These are phyloP conservation scores for Barbatosphaeria neglecta DNA, from an alignment of 495 filamentous ascomycete genomes.

Conservation along the genomic window DNA sequence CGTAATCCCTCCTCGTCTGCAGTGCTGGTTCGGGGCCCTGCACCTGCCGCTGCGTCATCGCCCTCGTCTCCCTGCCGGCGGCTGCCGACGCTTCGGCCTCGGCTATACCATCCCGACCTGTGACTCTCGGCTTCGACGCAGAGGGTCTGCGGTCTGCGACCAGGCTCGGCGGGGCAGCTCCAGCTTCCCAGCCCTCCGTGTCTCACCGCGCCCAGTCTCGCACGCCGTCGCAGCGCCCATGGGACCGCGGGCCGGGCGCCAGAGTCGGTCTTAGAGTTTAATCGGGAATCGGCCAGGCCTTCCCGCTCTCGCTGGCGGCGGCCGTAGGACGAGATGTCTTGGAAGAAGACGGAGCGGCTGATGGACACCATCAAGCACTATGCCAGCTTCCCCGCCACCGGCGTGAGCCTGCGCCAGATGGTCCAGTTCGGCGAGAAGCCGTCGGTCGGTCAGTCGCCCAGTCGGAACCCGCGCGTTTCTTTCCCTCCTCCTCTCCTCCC, in stretches of 20 bases:
- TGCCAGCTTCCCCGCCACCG: slow-evolving; percentile 91
- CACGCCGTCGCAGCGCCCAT: too few relatives aligned
- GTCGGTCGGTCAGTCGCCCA: slow-evolving; percentile 55
- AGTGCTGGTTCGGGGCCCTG: too few relatives aligned
- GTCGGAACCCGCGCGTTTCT: too few relatives aligned
- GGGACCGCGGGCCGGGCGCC: too few relatives aligned
- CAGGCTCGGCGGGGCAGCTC: too few relatives aligned
- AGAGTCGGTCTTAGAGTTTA: too few relatives aligned
- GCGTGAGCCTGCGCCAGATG: slow-evolving; percentile 95
- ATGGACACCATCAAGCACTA: slow-evolving; percentile 99
- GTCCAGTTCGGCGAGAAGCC: slow-evolving; percentile 94
- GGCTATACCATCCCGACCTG: neutral
- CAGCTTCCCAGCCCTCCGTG: too few relatives aligned
- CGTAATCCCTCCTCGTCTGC: neutral
- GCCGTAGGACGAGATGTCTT: slow-evolving; percentile 51
- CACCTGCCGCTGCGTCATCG: neutral
- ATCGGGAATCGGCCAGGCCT: neutral
- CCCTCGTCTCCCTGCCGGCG: too few relatives aligned
- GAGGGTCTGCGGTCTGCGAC: too few relatives aligned
- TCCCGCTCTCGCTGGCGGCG: neutral
- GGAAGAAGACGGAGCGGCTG: slow-evolving; percentile 80
- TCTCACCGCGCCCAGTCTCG: too few relatives aligned
- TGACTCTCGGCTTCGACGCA: too few relatives aligned
- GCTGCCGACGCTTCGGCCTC: neutral
- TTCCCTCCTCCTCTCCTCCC: too few relatives aligned